Evolutionary conservation across 192 early-diverging fungal species (phyloP), one percentile per base, ranked within the genome.

Genomic region (Bifiguratus adelaidae): DNA sequence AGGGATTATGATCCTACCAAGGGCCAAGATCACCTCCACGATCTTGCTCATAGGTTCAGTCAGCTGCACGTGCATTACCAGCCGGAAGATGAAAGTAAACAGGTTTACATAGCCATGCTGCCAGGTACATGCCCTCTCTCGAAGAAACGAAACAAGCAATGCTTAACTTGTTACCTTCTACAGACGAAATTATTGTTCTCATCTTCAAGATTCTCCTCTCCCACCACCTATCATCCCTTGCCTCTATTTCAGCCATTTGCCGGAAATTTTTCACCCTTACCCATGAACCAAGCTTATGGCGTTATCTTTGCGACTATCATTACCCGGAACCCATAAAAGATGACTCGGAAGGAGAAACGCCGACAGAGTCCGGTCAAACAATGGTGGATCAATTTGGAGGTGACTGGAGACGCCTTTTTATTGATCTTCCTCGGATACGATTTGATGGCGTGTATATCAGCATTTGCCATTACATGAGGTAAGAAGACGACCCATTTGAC

Each of bases 381-480:
- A n/a, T n/a, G 15, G 42, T 64, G 23, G 28, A 47, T 9, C 38
- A 43, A 34, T 68, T 60, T 11, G 32, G 48, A 26, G 55, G 51
- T 20, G 30, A 58, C 25, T 68, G 65, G 68, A 41, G 47, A 30
- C 28, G 24, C 7, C 61, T 71, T 60, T 63, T 68, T 51, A 68
- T 68, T 34, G 56, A 68, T 26, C 41, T 61, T 33, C 61, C 68
- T 6, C 34, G 68, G 3, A 48, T 71, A 40, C 41, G 61, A 25
- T 55, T 48, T 32, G 61, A 71, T 56, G 65, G 65, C 20, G 50
- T 71, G 28, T 71, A 63, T 25, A 71, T 71, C 18, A 55, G 65
- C 2, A 61, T 32, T 5, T 63, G 68, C 22, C 45, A 59, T 42
- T 64, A 68, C 57, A 28, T 60, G 7, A 36, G 63, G 53, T 61